phyloP scores from a whole-genome alignment of 2,329 filamentous ascomycete species.

The Paecilomyces fulvus region DNA sequence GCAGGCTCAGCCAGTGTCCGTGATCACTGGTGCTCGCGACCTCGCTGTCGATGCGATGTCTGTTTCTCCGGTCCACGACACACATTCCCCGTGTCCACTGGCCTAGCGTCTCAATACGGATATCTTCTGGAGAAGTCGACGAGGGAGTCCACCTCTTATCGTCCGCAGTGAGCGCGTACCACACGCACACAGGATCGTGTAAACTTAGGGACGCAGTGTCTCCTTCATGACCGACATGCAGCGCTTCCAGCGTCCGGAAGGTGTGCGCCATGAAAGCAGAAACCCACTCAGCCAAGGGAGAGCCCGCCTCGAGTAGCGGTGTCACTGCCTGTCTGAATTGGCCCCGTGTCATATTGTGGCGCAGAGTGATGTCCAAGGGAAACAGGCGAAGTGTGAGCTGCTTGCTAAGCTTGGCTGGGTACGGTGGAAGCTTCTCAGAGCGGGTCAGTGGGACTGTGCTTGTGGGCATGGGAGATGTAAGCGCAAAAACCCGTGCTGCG shows the following conservation, averaged over 20 bases:
- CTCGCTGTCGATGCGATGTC: constrained; percentile 37
- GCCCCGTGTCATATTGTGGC: constrained; percentile 56
- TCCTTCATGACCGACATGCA: constrained; percentile 48
- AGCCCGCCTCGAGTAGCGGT: constrained; percentile 51
- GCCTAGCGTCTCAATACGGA: constrained; percentile 78
- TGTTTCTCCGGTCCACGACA: constrained; percentile 63
- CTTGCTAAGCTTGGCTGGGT: constrained; percentile 56
- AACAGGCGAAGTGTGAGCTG: constrained; percentile 61
- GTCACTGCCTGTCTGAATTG: constrained; percentile 51
- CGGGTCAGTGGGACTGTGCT: constrained; percentile 69
- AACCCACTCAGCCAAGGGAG: constrained; percentile 66
- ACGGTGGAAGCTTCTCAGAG: constrained; percentile 45
- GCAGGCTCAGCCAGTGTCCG: constrained; percentile 64
- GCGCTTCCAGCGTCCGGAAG: constrained; percentile 58
- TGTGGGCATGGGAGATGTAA: constrained; percentile 63
- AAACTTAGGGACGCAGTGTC: constrained; percentile 51
- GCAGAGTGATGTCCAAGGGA: constrained; percentile 68
- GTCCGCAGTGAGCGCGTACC: constrained; percentile 59
- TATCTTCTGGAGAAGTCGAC: constrained; percentile 59
- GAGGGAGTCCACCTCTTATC: constrained; percentile 35
- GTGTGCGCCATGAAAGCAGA: constrained; percentile 63
- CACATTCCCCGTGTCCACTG: constrained; percentile 96
- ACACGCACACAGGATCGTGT: constrained; percentile 71
- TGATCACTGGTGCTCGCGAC: constrained; percentile 61
- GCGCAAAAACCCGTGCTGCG: constrained; percentile 65